phyloP scores from a whole-genome alignment of 1,284 basidiomycete species.

The Rhodotorula sp. region DNA sequence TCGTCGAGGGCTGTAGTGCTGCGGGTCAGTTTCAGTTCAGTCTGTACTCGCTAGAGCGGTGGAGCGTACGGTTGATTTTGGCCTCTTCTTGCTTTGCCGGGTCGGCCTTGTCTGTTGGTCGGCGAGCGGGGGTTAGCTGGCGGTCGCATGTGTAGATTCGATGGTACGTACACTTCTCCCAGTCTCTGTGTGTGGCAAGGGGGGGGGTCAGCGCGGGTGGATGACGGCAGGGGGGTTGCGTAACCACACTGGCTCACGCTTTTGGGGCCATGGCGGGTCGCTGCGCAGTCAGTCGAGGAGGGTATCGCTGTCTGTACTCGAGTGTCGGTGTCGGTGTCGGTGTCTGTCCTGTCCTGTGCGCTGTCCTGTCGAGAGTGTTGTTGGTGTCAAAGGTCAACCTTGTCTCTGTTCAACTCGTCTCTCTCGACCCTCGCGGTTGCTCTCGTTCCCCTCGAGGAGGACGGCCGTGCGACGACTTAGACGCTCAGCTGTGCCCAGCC shows the following conservation, averaged over 20 bases:
- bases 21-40: neutral
- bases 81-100: slow-evolving; percentile 78
- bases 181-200: slow-evolving; percentile 62
- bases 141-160: accelerated
- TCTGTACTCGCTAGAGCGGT: neutral
- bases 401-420: neutral
- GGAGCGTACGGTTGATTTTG: slow-evolving; percentile 72
- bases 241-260: slow-evolving; percentile 52
- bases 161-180: slow-evolving; percentile 84
- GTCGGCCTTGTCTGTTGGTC: slow-evolving; percentile 61
- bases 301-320: neutral
- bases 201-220: slow-evolving; percentile 3
- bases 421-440: neutral
- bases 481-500: neutral
- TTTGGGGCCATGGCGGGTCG: slow-evolving; percentile 72
- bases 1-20: slow-evolving; percentile 76
- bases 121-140: neutral
- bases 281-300: neutral
- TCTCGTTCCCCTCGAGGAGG: neutral
- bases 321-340: neutral
- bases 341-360: neutral
- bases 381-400: neutral
- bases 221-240: slow-evolving; percentile 12
- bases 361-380: neutral
- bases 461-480: neutral